phyloP scores from a whole-genome alignment of 352 stramenopile genomes.

The Phytophthora ramorum region DNA sequence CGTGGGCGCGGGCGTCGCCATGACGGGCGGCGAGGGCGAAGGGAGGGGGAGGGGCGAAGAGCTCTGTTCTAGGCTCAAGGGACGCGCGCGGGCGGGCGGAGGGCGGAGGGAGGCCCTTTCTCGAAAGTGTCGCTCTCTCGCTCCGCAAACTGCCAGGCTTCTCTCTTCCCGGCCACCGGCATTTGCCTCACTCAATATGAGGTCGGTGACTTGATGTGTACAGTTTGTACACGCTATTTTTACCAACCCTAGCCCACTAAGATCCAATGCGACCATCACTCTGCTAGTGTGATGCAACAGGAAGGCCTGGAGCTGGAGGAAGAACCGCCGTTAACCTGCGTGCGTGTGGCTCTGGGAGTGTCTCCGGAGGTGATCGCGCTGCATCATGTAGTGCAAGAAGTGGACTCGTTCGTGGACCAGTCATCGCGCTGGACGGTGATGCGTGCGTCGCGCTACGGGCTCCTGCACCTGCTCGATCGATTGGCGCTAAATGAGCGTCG shows the following conservation, averaged over 20 bases:
- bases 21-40: conserved; percentile 14
- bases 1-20: conserved; percentile 50
- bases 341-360: background rate
- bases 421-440: conserved; percentile 46
- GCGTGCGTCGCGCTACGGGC: conserved; percentile 39
- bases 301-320: background rate
- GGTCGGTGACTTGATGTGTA: background rate
- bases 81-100: background rate
- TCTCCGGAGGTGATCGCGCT: background rate
- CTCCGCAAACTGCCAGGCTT: background rate
- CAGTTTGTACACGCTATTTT: background rate
- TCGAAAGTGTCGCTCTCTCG: conserved; percentile 1
- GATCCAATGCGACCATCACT: background rate
- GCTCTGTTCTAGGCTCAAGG: background rate
- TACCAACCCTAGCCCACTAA: background rate
- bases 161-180: conserved; percentile 3
- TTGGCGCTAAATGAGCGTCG: conserved; percentile 30
- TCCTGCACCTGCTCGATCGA: conserved; percentile 44
- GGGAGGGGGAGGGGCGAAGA: background rate
- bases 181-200: conserved; percentile 8
- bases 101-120: background rate
- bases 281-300: background rate
- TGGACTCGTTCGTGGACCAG: conserved; percentile 24
- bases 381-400: background rate
- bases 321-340: background rate